phyloP scores from a whole-genome alignment of 345 rosid genomes.

The Corchorus olitorius region DNA sequence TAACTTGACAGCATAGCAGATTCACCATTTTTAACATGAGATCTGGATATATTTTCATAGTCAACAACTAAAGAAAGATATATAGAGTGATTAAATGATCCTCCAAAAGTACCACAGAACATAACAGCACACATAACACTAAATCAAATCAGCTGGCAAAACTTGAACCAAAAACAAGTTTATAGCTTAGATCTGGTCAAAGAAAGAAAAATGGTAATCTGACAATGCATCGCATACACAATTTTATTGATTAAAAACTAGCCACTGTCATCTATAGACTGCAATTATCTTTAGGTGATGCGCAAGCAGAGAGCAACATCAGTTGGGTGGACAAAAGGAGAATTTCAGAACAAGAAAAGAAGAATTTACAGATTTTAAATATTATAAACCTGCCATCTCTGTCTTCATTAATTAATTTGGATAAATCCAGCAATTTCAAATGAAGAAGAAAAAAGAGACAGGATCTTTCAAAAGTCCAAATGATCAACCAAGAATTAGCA shows the following conservation, averaged over 20 bases:
- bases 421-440: not conserved
- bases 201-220: not conserved
- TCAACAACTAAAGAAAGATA: not conserved
- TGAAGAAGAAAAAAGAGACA: not conserved
- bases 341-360: not conserved
- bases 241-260: conserved; percentile 1
- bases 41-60: not conserved
- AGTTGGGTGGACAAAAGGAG: not conserved
- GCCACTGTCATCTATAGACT: not conserved
- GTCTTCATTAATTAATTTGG: not conserved
- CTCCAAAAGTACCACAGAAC: not conserved
- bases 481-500: conserved; percentile 12
- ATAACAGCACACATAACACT: not conserved
- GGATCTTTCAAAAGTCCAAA: not conserved
- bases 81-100: not conserved
- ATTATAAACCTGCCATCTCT: not conserved
- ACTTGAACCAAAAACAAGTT: not conserved
- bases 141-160: not conserved
- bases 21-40: not conserved
- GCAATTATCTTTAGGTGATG: not conserved
- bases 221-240: not conserved
- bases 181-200: not conserved
- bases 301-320: not conserved
- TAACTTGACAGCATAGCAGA: not conserved
- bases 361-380: not conserved